These are phyloP conservation scores for Furcasterigmium furcatum DNA, from an alignment of 2,329 filamentous ascomycete species.

Conservation along the genomic window DNA sequence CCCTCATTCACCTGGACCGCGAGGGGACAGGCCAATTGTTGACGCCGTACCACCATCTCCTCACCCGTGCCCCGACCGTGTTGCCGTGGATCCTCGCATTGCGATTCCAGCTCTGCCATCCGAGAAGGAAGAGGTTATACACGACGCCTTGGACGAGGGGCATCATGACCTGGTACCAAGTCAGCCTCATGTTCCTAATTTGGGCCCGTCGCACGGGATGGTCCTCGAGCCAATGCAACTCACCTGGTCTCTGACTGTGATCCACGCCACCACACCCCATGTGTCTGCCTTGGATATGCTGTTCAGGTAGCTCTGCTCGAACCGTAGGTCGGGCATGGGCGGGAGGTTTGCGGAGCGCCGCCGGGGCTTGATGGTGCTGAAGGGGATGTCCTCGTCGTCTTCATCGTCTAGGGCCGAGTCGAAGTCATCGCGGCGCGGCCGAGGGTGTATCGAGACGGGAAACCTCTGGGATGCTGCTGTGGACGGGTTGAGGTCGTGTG, in stretches of 20 bases:
- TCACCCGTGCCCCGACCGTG: constrained; percentile 70
- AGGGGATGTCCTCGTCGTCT: constrained; percentile 66
- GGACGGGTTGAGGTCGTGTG: constrained; percentile 76
- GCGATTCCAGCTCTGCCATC: constrained; percentile 89
- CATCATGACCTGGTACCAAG: constrained; percentile 64
- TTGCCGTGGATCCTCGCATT: constrained; percentile 74
- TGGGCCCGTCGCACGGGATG: neutral
- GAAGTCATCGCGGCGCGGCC: constrained; percentile 36
- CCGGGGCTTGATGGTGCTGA: constrained; percentile 58
- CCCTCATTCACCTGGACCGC: neutral
- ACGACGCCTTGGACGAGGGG: constrained; percentile 83
- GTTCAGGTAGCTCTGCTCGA: constrained; percentile 96
- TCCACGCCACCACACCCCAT: constrained; percentile 76
- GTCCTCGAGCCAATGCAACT: constrained; percentile 9
- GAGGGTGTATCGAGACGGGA: constrained; percentile 30
- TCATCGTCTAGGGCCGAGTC: constrained; percentile 37
- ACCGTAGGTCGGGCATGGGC: constrained; percentile 82
- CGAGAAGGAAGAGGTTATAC: constrained; percentile 82
- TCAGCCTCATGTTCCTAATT: too few species aligned
- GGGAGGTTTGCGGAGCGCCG: constrained; percentile 46
- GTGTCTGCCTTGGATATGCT: constrained; percentile 79
- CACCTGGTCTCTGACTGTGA: constrained; percentile 89
- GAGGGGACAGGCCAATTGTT: constrained; percentile 71
- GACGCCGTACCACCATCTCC: constrained; percentile 92
- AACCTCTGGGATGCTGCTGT: constrained; percentile 67